phyloP scores from a whole-genome alignment of 2,329 filamentous ascomycete species.

The Cryphonectria radicalis region DNA sequence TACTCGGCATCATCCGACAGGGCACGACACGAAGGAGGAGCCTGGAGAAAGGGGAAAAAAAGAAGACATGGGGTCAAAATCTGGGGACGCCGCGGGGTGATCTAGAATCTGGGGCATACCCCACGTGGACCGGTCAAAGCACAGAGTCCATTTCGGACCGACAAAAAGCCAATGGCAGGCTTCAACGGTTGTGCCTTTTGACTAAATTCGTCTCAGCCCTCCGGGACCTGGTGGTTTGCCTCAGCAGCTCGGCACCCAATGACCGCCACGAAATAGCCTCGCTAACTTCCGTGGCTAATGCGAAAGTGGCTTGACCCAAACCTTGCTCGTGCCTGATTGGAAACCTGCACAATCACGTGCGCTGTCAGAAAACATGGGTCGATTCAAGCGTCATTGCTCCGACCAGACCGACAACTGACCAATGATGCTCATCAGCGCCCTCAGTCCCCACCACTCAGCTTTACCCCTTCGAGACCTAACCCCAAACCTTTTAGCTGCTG shows the following conservation, averaged over 20 bases:
- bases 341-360: too few relatives aligned
- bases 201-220: not conserved
- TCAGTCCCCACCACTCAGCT: not conserved
- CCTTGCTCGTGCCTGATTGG: too few relatives aligned
- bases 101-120: not conserved
- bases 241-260: not conserved
- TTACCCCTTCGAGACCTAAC: not conserved
- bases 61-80: not conserved
- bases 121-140: not conserved
- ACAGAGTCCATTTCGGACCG: not conserved
- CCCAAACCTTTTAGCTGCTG: not conserved
- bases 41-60: not conserved
- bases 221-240: not conserved
- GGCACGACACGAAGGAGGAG: not conserved
- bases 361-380: not conserved
- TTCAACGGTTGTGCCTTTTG: not conserved
- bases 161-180: not conserved
- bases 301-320: not conserved
- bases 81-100: not conserved
- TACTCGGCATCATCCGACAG: not conserved
- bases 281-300: not conserved
- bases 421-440: accelerated
- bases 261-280: not conserved
- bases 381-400: not conserved
- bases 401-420: not conserved